These are phyloP conservation scores for Rutstroemia sydowiana DNA, from an alignment of 2,329 filamentous ascomycete species.

Conservation along the genomic window DNA sequence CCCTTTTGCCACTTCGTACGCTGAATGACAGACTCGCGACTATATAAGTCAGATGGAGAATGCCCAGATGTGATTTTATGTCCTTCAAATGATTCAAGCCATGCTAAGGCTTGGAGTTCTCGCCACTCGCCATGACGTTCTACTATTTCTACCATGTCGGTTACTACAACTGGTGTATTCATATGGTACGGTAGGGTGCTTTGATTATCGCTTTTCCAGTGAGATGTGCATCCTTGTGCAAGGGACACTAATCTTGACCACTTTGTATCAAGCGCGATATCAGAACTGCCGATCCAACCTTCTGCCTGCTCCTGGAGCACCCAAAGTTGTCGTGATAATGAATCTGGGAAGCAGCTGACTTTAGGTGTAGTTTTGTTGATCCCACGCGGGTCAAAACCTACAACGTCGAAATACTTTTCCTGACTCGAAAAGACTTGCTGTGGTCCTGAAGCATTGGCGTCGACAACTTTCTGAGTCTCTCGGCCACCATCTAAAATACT, in stretches of 20 bases:
- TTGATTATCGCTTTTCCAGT: conserved; percentile 14
- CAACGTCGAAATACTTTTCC: conserved; percentile 32
- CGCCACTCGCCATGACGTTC: conserved; percentile 36
- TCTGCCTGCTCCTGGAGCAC: background rate
- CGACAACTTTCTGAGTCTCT: conserved; percentile 26
- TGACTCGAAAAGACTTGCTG: background rate
- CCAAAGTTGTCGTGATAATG: conserved; percentile 6
- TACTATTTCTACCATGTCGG: conserved; percentile 42
- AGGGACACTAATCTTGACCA: conserved; percentile 21
- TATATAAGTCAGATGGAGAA: background rate
- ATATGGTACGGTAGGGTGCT: conserved; percentile 30
- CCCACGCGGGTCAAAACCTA: conserved; percentile 37
- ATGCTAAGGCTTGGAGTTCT: conserved; percentile 18
- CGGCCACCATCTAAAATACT: conserved; percentile 23
- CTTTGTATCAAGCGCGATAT: conserved; percentile 6
- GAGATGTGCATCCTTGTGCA: conserved; percentile 17
- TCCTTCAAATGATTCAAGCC: conserved; percentile 1
- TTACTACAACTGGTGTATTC: conserved; percentile 39
- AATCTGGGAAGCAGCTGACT: conserved; percentile 30
- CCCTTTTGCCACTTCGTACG: background rate
- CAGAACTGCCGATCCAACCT: background rate
- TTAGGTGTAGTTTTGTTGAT: conserved; percentile 31
- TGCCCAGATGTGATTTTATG: background rate
- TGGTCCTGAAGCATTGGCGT: conserved; percentile 10
- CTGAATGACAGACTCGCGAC: background rate